Evolutionary conservation across 2,329 filamentous ascomycete genomes (phyloP).

Genomic region (Cladosporium halotolerans): DNA sequence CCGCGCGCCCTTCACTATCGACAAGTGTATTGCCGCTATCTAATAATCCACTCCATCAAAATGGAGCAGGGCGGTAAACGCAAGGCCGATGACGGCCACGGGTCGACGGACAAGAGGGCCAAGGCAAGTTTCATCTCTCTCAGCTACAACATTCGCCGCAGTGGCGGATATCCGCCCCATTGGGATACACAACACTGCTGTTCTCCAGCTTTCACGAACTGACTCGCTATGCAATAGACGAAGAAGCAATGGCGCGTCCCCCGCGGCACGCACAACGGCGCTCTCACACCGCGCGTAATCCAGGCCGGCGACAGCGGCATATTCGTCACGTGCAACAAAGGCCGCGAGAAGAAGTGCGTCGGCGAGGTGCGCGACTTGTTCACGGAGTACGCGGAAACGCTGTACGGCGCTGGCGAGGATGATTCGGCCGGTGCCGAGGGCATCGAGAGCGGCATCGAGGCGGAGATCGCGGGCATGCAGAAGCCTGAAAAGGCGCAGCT

Average conservation of each 20-base stretch:
- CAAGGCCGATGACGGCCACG: conserved; percentile 30
- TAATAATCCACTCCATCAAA: background rate
- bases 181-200: no score
- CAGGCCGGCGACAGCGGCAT: conserved; percentile 67
- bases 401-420: conserved; percentile 43
- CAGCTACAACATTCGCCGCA: no score
- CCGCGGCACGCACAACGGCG: conserved; percentile 18
- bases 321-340: conserved; percentile 70
- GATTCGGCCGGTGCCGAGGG: conserved; percentile 43
- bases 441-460: conserved; percentile 66
- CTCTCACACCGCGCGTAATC: conserved; percentile 35
- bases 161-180: no score
- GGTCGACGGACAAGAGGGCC: conserved; percentile 29
- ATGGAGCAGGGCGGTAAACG: conserved; percentile 29
- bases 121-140: conserved; percentile 28
- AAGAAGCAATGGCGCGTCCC: conserved; percentile 42
- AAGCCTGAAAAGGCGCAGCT: conserved; percentile 42
- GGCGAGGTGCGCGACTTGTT: conserved; percentile 62
- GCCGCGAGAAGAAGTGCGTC: conserved; percentile 64
- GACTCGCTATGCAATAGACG: conserved; percentile 26
- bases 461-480: conserved; percentile 62
- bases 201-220: no score
- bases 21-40: no score
- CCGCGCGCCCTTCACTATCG: no score
- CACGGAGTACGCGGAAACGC: conserved; percentile 57